These are phyloP conservation scores for Pelargonium cotyledonis DNA, from an alignment of 441 rosid genomes.

Conservation along the genomic window DNA sequence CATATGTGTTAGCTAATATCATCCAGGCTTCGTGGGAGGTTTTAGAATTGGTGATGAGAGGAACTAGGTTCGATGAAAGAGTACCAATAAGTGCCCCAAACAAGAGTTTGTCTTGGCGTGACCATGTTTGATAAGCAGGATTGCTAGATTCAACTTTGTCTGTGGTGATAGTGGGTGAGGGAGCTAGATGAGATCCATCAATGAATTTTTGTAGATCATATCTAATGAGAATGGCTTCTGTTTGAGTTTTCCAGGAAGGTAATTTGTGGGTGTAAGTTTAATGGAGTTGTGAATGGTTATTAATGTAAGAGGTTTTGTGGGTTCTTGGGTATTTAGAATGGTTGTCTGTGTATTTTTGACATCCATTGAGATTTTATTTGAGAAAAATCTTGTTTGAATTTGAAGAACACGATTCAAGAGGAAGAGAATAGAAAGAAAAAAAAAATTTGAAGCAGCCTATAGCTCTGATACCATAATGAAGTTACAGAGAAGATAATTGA, in stretches of 20 bases:
- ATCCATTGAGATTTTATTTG: too few relatives aligned
- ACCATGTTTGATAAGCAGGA: neutral
- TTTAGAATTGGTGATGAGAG: neutral
- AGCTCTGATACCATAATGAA: too few relatives aligned
- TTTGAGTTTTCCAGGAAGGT: neutral
- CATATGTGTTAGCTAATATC: constrained; percentile 1
- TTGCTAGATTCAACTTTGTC: neutral
- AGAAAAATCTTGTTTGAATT: too few relatives aligned
- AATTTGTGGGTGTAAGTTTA: neutral
- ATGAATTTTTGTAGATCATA: neutral
- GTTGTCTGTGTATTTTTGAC: too few relatives aligned
- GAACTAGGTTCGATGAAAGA: neutral
- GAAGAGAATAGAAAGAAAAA: too few relatives aligned
- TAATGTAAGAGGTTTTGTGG: too few relatives aligned
- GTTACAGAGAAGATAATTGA: too few relatives aligned
- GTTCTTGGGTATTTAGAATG: too few relatives aligned
- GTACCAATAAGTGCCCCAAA: neutral
- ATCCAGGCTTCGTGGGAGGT: neutral
- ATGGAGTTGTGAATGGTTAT: neutral
- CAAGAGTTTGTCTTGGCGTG: neutral
- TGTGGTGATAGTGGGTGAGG: neutral
- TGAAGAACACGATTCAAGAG: too few relatives aligned
- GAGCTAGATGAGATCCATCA: neutral
- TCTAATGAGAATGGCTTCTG: neutral
- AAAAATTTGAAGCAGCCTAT: too few relatives aligned